Evolutionary conservation across 805 yeast genomes (phyloP).

Genomic region (Yarrowia sp.): DNA sequence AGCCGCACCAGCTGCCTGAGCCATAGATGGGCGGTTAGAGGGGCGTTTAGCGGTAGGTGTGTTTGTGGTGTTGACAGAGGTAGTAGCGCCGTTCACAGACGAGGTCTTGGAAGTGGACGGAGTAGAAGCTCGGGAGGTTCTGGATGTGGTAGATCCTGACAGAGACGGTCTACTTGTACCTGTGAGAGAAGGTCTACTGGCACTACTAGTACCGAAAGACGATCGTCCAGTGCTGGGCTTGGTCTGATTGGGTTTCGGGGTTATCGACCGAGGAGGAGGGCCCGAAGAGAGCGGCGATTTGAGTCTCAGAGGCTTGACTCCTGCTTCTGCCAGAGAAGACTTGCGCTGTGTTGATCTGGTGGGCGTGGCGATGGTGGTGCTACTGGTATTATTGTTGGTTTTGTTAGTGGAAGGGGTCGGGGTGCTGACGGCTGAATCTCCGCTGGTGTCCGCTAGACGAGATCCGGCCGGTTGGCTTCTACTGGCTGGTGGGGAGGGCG

Average conservation of each 20-base stretch:
- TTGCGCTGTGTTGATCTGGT: constrained; percentile 6
- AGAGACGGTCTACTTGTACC: background rate
- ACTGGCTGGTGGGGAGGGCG: background rate
- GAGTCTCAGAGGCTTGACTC: constrained; percentile 10
- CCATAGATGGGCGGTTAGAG: background rate
- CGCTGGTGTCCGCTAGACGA: background rate
- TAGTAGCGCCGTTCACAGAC: background rate
- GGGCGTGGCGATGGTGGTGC: background rate
- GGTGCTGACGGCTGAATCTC: background rate
- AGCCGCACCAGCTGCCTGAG: constrained; percentile 3
- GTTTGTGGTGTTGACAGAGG: background rate
- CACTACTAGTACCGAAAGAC: no score
- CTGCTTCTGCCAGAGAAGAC: constrained; percentile 20
- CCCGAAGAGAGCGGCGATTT: constrained; percentile 6
- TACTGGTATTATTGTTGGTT: background rate
- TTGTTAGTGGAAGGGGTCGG: background rate
- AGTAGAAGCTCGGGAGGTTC: background rate
- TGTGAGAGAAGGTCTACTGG: no score
- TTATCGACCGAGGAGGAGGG: background rate
- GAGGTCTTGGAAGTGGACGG: constrained; percentile 6
- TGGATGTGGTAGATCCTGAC: background rate
- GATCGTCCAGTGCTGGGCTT: no score
- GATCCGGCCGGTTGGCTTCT: background rate
- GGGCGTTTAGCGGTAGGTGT: background rate
- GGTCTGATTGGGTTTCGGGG: background rate